phyloP scores from a whole-genome alignment of 345 rosid species.

The Brassica napus region Da-Ae NC_063450.1:40617501-40618000 shows the following conservation, averaged over 20 bases:
- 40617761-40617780: neutral
- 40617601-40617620: slow-evolving; percentile 10
- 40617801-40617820: neutral
- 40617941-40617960: neutral
- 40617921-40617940: slow-evolving; percentile 11
- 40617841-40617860: neutral
- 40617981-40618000: neutral
- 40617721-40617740: neutral
- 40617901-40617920: neutral
- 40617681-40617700: neutral
- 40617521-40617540: neutral
- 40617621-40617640: slow-evolving; percentile 36
- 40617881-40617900: neutral
- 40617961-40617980: neutral
- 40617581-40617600: slow-evolving; percentile 7
- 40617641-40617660: slow-evolving; percentile 22
- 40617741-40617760: neutral
- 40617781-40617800: neutral
- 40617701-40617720: neutral
- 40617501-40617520: neutral
- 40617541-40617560: slow-evolving; percentile 5
- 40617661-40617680: neutral
- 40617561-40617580: neutral
- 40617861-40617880: neutral
- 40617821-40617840: neutral